Evolutionary conservation across 2,329 filamentous ascomycete genomes (phyloP).

Genomic region (Colletotrichum sojae): DNA sequence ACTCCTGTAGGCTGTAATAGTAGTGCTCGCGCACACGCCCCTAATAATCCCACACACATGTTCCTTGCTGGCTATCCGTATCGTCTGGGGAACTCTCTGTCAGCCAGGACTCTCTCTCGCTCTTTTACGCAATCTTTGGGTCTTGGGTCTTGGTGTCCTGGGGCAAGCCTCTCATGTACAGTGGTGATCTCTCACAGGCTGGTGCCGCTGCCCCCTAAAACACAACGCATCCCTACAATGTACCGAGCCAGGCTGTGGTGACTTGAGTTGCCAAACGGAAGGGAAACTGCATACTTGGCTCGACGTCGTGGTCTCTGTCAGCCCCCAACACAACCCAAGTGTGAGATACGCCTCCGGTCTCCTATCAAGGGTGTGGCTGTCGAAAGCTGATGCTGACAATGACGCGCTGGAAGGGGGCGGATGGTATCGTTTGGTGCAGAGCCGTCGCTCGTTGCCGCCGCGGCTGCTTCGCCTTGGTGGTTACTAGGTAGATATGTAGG

Average conservation of each 20-base stretch:
- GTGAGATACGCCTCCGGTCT: not conserved
- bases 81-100: not conserved
- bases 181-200: constrained; percentile 24
- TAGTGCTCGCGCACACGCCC: not conserved
- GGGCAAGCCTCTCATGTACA: constrained; percentile 13
- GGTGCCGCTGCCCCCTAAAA: constrained; percentile 31
- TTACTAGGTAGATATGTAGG: too few relatives aligned
- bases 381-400: too few relatives aligned
- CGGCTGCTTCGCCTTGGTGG: not conserved
- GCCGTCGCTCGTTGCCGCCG: too few relatives aligned
- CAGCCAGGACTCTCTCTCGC: constrained; percentile 4
- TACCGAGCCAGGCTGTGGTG: constrained; percentile 2
- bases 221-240: constrained; percentile 20
- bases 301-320: not conserved
- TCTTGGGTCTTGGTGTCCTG: not conserved
- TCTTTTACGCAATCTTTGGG: constrained; percentile 2
- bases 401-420: too few relatives aligned
- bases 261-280: constrained; percentile 33
- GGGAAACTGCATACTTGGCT: constrained; percentile 8
- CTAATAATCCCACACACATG: constrained; percentile 3
- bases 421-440: too few relatives aligned
- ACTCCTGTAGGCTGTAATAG: not conserved
- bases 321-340: not conserved
- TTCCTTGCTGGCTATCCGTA: constrained; percentile 9
- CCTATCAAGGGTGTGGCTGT: too few relatives aligned